Evolutionary conservation across 2,329 filamentous ascomycete genomes (phyloP).

Genomic region (Colletotrichum lindemuthianum): DNA sequence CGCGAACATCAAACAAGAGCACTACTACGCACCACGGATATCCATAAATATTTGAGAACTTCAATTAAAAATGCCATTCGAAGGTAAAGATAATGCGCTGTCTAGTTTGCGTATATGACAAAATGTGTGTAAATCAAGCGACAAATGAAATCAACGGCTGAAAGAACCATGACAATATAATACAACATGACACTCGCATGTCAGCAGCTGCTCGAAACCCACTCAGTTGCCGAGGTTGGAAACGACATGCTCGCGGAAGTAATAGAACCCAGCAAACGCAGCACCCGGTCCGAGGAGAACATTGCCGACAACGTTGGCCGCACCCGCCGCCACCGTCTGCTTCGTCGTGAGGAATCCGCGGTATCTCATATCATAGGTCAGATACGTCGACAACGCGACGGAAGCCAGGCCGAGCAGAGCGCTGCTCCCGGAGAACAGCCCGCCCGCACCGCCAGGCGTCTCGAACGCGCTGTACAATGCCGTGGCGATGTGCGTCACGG

Average conservation of each 20-base stretch:
- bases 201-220: neutral
- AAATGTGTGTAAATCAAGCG: too few species aligned
- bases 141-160: too few species aligned
- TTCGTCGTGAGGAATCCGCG: conserved; percentile 8
- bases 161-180: too few species aligned
- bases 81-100: too few species aligned
- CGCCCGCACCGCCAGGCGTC: neutral
- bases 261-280: conserved; percentile 7
- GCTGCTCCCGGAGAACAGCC: conserved; percentile 28
- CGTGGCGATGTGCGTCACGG: neutral
- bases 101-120: too few species aligned
- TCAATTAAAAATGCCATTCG: too few species aligned
- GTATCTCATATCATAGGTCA: conserved; percentile 3
- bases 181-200: too few species aligned
- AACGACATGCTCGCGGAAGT: conserved; percentile 16
- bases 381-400: neutral
- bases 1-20: too few species aligned
- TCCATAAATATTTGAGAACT: too few species aligned
- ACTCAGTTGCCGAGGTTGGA: neutral
- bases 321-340: neutral
- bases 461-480: neutral
- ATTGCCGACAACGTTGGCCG: neutral
- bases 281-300: conserved; percentile 1
- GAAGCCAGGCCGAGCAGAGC: conserved; percentile 1
- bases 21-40: too few species aligned